Evolutionary conservation across 257 asterid genomes (phyloP), one percentile per base, ranked within the genome.

Genomic region (Mitragyna speciosa): DNA sequence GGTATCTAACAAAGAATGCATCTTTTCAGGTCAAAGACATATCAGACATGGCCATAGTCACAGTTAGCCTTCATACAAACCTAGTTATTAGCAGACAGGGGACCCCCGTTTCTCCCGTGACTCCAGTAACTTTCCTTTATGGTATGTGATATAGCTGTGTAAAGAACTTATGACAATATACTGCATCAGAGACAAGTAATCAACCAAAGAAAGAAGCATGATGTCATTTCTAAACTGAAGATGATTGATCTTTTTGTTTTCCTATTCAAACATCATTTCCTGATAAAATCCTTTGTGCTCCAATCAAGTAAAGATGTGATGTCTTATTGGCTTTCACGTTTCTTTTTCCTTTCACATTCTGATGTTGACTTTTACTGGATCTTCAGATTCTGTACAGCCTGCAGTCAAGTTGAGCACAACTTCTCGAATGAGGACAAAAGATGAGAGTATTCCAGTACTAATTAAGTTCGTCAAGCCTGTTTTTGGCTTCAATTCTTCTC

Each of bases 381-480:
- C 74, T 76, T 70, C 84, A 93, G 99, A 95, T 87, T 87, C 92
- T 77, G 85, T 87, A 87, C 88, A 96, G 80, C 99, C 99, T 48
- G 70, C 83, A 20, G 98, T 95, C 77, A 89, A 70, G 82, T 88
- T 95, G 86, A 95, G 93, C 87, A 89, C 97, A 14, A 87, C 94
- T 16, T 86, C 94, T 73, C 84, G 78, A 79, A 87, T 77, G 86
- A 75, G 95, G 78, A 93, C 96, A 2, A 90, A 82, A 80, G 92
- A 93, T 76, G 84, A 87, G 83, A 87, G 76, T 56, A 83, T 95
- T 79, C 85, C 84, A 51, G 56, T 95, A 47, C 74, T 91, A 78
- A 84, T 95, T 83, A 91, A 86, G 75, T 95, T 95, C 80, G 45
- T 83, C 81, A 93, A 95, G 88, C 97, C 99, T 16, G 98, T 95